These are phyloP conservation scores for Backusella tarrabulga DNA, from an alignment of 192 early-diverging fungal species.

Conservation along the genomic window DNA sequence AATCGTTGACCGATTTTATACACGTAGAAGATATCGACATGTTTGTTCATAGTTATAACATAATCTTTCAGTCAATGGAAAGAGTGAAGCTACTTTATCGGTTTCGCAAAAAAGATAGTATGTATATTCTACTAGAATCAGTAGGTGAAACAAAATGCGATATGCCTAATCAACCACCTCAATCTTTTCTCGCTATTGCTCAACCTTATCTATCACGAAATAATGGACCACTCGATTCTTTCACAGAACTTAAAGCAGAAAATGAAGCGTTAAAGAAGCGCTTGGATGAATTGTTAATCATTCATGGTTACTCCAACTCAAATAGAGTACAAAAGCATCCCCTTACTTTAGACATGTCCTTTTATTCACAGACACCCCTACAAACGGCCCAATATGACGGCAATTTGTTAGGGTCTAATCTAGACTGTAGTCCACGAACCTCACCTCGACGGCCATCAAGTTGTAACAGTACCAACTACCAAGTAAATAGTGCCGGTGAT, in stretches of 20 bases:
- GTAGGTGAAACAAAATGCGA: conserved; percentile 37
- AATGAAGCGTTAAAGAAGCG: conserved; percentile 40
- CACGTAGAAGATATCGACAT: conserved; percentile 47
- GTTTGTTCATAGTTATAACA: conserved; percentile 39
- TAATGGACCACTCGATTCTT: conserved; percentile 40
- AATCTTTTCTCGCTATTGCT: conserved; percentile 44
- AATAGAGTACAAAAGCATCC: background rate
- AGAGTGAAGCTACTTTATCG: conserved; percentile 41
- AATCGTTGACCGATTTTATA: conserved; percentile 43
- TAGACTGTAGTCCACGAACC: background rate
- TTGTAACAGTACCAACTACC: background rate
- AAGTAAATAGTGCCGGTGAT: background rate
- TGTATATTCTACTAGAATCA: conserved; percentile 42
- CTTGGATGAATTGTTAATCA: conserved; percentile 13
- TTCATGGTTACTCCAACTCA: conserved; percentile 1
- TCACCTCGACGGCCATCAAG: conserved; percentile 2
- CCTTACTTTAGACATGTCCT: background rate
- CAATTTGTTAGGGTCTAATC: background rate
- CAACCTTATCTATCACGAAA: conserved; percentile 40
- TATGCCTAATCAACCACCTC: background rate
- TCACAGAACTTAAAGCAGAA: conserved; percentile 48
- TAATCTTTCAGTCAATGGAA: conserved; percentile 30
- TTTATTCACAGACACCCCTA: background rate
- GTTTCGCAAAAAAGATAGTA: conserved; percentile 44
- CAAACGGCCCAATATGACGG: background rate